phyloP scores from a whole-genome alignment of 2,329 filamentous ascomycete species.

The Pseudogymnoascus destructans region DNA sequence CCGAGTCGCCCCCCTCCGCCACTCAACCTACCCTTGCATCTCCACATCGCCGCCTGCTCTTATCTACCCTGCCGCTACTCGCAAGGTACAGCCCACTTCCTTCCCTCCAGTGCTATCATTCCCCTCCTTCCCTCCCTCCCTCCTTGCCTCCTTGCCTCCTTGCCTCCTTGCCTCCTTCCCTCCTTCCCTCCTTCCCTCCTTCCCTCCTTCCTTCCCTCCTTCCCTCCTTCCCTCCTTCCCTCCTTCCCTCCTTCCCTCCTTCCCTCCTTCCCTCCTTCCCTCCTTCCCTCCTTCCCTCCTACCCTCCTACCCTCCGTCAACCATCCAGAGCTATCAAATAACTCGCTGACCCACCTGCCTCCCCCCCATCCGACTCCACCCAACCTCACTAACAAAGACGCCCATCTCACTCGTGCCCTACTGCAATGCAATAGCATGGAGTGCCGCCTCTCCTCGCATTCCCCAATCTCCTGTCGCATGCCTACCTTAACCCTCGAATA shows the following conservation, averaged over 20 bases:
- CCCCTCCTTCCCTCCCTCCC: neutral
- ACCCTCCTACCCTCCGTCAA: no score
- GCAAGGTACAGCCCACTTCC: neutral
- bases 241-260: neutral
- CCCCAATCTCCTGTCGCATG: conserved; percentile 3
- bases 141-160: neutral
- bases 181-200: neutral
- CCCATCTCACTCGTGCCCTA: conserved; percentile 6
- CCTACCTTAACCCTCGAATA: conserved; percentile 2
- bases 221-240: neutral
- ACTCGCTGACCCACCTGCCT: conserved; percentile 4
- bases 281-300: neutral
- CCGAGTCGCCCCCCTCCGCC: neutral
- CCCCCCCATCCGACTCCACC: conserved; percentile 1
- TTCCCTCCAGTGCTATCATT: neutral
- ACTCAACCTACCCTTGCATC: neutral
- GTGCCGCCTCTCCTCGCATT: neutral
- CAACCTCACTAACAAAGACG: neutral
- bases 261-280: neutral
- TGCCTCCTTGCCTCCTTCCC: neutral
- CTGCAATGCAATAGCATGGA: neutral
- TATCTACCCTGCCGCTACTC: conserved; percentile 1
- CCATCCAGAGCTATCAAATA: neutral
- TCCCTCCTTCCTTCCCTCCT: neutral
- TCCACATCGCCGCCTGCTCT: neutral